Evolutionary conservation across 257 asterid species (phyloP), one percentile per base, ranked within the genome.

Genomic region (Jaltomata sinuosa): DNA sequence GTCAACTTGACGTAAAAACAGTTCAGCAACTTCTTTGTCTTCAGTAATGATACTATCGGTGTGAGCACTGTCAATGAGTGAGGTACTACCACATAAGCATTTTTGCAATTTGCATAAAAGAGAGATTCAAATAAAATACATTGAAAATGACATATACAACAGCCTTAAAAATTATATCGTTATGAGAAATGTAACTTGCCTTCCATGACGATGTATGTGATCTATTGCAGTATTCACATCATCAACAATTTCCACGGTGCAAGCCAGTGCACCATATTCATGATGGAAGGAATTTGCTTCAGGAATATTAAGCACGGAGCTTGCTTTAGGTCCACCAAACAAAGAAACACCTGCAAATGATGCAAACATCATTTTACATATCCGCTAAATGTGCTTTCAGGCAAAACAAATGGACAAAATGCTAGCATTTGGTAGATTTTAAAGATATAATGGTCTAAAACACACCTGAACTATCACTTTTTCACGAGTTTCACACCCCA

Each of bases 151-250:
- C 80, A 84, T 40, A 31, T 6, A n/a, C 32, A 25, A 74, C 81
- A 45, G 15, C 81, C 61, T 19, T 57, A 72, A 11, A 32, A 11
- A 64, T 45, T 38, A 61, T 64, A 47, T 29, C 62, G 32, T 40
- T 83, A 42, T 40, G 3, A 89, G 47, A 57, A 82, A 61, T 36
- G 76, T 36, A 86, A 79, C 95, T 83, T 89, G 89, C 99, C 99
- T 96, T 84, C 98, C 99, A 76, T 96, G 93, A 74, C 84, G 91
- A 88, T 93, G 98, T 87, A 94, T 93, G 85, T 96, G 98, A 85
- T 94, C 98, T 89, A 96, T 92, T 86, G 98, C 98, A 85, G 93
- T 93, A 87, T 93, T 85, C 84, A 96, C 99, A 82, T 96, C 98
- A 88, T 93, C 92, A 91, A 96, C 98, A 85, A 96, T 88, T 89